Evolutionary conservation across 768 basidiomycete genomes (phyloP).

Genomic region (Boletus rex-veris): DNA sequence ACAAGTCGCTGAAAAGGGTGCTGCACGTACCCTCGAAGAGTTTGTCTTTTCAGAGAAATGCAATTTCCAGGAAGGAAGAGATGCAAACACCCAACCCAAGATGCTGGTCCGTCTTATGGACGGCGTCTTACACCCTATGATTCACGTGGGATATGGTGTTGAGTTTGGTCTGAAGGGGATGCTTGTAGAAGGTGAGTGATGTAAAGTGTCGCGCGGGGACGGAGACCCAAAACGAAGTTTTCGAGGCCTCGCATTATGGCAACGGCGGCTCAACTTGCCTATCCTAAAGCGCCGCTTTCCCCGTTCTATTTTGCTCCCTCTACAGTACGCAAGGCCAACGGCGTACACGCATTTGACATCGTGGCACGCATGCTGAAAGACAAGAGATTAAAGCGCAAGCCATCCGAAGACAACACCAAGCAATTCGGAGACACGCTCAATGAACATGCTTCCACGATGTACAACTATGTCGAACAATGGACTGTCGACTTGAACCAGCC

Average conservation of each 20-base stretch:
- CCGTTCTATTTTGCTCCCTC: constrained; percentile 9
- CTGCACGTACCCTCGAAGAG: constrained; percentile 17
- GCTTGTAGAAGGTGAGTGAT: constrained; percentile 52
- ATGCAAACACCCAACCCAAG: constrained; percentile 35
- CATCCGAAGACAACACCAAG: constrained; percentile 16
- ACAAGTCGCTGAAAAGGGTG: constrained; percentile 17
- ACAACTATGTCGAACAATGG: constrained; percentile 39
- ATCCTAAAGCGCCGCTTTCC: constrained; percentile 33
- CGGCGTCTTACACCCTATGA: constrained; percentile 58
- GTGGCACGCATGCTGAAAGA: constrained; percentile 53
- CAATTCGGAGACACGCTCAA: constrained; percentile 13
- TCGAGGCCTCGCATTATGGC: constrained; percentile 23
- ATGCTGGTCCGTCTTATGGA: constrained; percentile 52
- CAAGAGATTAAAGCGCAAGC: constrained; percentile 21
- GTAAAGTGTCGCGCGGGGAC: neutral
- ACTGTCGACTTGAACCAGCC: constrained; percentile 33
- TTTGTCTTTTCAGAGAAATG: constrained; percentile 32
- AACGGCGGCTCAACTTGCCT: constrained; percentile 28
- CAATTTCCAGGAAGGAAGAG: constrained; percentile 18
- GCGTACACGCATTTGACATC: constrained; percentile 42
- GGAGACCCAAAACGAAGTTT: neutral
- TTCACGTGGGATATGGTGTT: constrained; percentile 57
- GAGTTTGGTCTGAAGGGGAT: constrained; percentile 65
- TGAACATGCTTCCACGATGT: constrained; percentile 1
- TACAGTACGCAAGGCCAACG: neutral